Evolutionary conservation across 1,284 basidiomycete species (phyloP).

Genomic region (Melampsora larici-populina): DNA sequence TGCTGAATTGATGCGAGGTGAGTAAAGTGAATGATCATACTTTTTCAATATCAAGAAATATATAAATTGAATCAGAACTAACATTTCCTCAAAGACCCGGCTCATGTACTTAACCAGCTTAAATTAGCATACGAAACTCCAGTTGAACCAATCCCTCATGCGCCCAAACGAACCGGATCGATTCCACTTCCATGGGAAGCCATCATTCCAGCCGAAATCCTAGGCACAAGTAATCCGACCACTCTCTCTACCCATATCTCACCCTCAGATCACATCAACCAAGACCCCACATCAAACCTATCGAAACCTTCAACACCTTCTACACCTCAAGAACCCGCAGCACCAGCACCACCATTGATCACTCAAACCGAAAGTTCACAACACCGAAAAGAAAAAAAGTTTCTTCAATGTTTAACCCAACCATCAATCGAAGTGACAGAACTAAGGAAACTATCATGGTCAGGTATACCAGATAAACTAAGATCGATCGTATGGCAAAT

Average conservation of each 20-base stretch:
- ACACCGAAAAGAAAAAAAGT: slow-evolving; percentile 44
- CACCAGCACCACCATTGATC: too few species aligned
- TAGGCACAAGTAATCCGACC: background rate
- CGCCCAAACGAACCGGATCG: background rate
- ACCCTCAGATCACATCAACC: background rate
- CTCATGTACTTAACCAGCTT: slow-evolving; percentile 10
- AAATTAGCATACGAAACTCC: background rate
- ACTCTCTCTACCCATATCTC: background rate
- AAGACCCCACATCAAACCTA: background rate
- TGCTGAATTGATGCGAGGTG: background rate
- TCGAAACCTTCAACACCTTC: background rate
- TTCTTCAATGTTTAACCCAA: slow-evolving; percentile 47
- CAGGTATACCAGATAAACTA: slow-evolving; percentile 81
- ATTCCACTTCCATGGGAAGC: slow-evolving; percentile 22
- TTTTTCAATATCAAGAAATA: background rate
- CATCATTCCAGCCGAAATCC: slow-evolving; percentile 16
- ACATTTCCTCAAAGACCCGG: background rate
- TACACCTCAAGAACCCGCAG: background rate
- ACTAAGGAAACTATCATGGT: slow-evolving; percentile 89
- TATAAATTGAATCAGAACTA: background rate
- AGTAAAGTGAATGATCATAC: background rate
- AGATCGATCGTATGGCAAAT: slow-evolving; percentile 92
- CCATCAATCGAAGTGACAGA: slow-evolving; percentile 67
- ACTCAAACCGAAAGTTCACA: background rate
- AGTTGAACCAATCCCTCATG: background rate